These are phyloP conservation scores for Mycocentrospora acerina DNA, from an alignment of 2,329 filamentous ascomycete species.

Conservation along the genomic window DNA sequence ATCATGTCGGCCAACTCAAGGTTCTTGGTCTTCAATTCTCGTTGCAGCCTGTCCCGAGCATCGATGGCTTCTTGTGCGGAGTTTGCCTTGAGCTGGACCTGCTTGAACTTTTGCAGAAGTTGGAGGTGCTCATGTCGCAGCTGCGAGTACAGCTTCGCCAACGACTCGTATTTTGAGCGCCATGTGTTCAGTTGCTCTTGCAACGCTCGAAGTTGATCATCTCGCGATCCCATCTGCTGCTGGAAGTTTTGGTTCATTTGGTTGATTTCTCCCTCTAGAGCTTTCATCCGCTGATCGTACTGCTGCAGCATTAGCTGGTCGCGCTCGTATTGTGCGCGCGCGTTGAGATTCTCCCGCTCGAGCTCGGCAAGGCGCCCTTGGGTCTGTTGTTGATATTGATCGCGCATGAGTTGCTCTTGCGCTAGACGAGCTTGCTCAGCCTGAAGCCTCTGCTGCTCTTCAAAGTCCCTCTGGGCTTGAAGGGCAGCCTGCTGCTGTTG, in stretches of 20 bases:
- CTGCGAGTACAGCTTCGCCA: conserved; percentile 97
- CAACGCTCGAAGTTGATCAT: conserved; percentile 88
- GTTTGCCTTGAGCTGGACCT: conserved; percentile 91
- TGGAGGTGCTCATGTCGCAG: conserved; percentile 93
- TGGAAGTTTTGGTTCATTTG: conserved; percentile 81
- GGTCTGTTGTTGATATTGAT: conserved; percentile 91
- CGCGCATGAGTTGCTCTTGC: conserved; percentile 83
- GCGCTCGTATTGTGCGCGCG: conserved; percentile 92
- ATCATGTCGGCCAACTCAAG: conserved; percentile 99
- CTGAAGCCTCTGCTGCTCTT: conserved; percentile 86
- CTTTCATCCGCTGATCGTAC: conserved; percentile 91
- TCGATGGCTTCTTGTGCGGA: conserved; percentile 98
- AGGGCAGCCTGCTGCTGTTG: conserved; percentile 80
- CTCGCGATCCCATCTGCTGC: conserved; percentile 84
- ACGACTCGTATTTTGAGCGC: conserved; percentile 93
- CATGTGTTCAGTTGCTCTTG: conserved; percentile 98
- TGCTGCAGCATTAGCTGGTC: conserved; percentile 97
- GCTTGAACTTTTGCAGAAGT: conserved; percentile 92
- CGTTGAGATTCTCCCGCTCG: conserved; percentile 92
- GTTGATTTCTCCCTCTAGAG: conserved; percentile 80
- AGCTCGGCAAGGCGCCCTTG: conserved; percentile 94
- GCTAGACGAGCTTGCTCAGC: conserved; percentile 88
- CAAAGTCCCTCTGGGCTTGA: conserved; percentile 91
- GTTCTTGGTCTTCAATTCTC: conserved; percentile 99
- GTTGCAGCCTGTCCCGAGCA: conserved; percentile 87